Evolutionary conservation across 495 filamentous ascomycete species (phyloP), one percentile per base, ranked within the genome.

Genomic region (Neurospora terricola): DNA sequence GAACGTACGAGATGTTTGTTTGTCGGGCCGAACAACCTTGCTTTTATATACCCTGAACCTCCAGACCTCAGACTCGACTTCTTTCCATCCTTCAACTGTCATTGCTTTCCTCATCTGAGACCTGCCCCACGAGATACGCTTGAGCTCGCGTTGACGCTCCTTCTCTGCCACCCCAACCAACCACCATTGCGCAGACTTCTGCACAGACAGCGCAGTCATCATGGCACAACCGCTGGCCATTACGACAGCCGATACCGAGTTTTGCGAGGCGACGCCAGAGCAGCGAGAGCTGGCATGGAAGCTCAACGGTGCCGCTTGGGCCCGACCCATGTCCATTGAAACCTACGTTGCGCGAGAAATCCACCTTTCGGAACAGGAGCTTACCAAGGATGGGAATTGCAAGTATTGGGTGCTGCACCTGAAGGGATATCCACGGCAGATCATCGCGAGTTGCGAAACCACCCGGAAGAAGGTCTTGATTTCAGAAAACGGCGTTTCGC

Each of bases 401-500:
- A 91, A 86, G 18, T 87, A 86, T 76, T 94, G 92, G 92, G 86
- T 92, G 59, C 84, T 94, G 4, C 86, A 91, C 16, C 87, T 92
- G 75, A 77, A 74, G 62, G 78, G 77, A 4, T 73, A 77, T 40
- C 76, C 76, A 6, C 69, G 80, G 11, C 82, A 85, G 0, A 86
- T 97, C 62, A 87, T 97, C 4, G 88, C 89, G 38, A 91, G 92
- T 38, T 96, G 93, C 80, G 94, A 98, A 80, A 89, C 90, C 4
- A 90, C 93, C 69, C 87, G 86, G 59, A 97, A 96, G 83, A 87
- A 84, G 23, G 90, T 92, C 1, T 75, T 93, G 91, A 39, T 81
- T 73, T 71, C 76, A 23, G 59, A 75, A 59, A 72, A 70, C 71
- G 68, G 38, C 70, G 40, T 72, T 72, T 85, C 92, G n/a, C 82